phyloP scores from a whole-genome alignment of 805 yeast species.

The Myxozyma melibiosi region DNA sequence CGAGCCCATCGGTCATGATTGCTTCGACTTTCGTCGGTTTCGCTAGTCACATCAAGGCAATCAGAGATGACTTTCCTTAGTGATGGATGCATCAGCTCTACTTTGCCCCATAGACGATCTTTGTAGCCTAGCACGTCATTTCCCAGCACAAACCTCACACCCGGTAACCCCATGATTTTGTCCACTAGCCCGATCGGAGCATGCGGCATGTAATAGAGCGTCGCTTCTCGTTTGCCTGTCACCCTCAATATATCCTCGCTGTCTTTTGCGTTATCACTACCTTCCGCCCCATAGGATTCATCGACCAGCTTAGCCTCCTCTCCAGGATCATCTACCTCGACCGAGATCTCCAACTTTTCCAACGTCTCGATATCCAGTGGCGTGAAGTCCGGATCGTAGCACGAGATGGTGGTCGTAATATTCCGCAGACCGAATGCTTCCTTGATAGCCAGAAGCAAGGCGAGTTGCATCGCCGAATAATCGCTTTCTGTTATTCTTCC shows the following conservation, averaged over 20 bases:
- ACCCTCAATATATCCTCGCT: background rate
- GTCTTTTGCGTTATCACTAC: background rate
- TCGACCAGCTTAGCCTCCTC: conserved; percentile 5
- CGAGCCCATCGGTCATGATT: conserved; percentile 15
- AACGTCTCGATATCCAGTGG: conserved; percentile 49
- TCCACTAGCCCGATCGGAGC: conserved; percentile 55
- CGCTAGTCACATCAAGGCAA: background rate
- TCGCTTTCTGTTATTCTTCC: conserved; percentile 59
- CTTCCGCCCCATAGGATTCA: background rate
- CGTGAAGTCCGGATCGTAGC: conserved; percentile 68
- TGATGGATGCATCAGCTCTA: conserved; percentile 11
- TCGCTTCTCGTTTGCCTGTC: conserved; percentile 22
- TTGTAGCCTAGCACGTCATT: conserved; percentile 28
- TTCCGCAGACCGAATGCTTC: conserved; percentile 35
- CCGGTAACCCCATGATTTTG: conserved; percentile 24
- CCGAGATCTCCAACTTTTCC: conserved; percentile 36
- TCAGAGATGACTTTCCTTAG: background rate
- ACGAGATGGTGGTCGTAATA: conserved; percentile 43
- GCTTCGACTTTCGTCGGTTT: background rate
- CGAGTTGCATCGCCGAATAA: conserved; percentile 64
- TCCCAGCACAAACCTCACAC: conserved; percentile 26
- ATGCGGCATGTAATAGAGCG: conserved; percentile 70
- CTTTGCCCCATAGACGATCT: conserved; percentile 17
- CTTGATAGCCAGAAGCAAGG: conserved; percentile 52
- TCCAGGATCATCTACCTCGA: conserved; percentile 4